Evolutionary conservation across 352 stramenopile genomes (phyloP).

Genomic region (Plasmopara muralis): DNA sequence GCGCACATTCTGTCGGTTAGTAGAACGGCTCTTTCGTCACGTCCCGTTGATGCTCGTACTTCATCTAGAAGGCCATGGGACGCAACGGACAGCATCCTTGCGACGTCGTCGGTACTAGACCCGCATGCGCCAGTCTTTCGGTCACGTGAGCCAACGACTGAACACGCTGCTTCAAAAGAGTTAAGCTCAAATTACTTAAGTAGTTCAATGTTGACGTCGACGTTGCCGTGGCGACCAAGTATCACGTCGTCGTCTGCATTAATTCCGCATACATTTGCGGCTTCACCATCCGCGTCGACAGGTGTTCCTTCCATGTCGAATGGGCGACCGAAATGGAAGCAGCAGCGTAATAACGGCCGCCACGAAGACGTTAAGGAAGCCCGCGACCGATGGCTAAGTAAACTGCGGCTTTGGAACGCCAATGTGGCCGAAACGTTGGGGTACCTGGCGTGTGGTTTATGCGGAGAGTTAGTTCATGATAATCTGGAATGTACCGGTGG

Average conservation of each 20-base stretch:
- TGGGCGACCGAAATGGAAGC: conserved; percentile 39
- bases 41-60: conserved; percentile 5
- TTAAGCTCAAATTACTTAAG: conserved; percentile 5
- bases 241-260: conserved; percentile 9
- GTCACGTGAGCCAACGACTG: conserved; percentile 12
- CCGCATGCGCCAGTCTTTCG: conserved; percentile 16
- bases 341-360: conserved; percentile 20
- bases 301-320: conserved; percentile 12
- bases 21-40: not conserved
- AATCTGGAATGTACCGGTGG: conserved; percentile 56
- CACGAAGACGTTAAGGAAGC: conserved; percentile 22
- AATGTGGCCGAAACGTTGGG: conserved; percentile 42
- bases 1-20: conserved; percentile 3
- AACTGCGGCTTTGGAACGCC: conserved; percentile 31
- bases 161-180: conserved; percentile 7
- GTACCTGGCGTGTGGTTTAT: conserved; percentile 62
- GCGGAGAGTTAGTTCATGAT: conserved; percentile 64
- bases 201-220: conserved; percentile 9
- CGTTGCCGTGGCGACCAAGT: conserved; percentile 21
- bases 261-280: conserved; percentile 9
- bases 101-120: conserved; percentile 18
- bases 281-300: conserved; percentile 13
- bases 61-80: conserved; percentile 9
- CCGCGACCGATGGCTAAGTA: conserved; percentile 37
- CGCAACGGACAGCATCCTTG: conserved; percentile 8